phyloP scores from a whole-genome alignment of 176 grass and related monocot genomes.

The Leersia perrieri region DNA sequence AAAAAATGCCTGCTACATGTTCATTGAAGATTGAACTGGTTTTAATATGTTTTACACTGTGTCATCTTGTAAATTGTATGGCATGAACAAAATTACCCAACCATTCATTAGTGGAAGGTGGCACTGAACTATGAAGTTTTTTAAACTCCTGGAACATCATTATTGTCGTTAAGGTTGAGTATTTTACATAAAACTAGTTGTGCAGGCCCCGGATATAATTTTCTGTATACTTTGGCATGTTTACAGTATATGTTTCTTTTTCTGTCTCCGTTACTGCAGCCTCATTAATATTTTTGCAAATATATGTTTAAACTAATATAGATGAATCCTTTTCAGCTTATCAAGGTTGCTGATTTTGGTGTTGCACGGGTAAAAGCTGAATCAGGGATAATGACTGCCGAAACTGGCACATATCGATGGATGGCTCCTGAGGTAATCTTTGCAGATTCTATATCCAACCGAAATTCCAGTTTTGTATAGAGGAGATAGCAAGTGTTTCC shows the following conservation, averaged over 20 bases:
- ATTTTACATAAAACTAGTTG: too few species aligned
- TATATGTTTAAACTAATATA: not conserved
- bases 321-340: slow-evolving; percentile 14
- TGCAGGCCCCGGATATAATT: too few species aligned
- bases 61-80: not conserved
- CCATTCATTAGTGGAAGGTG: too few species aligned
- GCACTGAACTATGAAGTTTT: too few species aligned
- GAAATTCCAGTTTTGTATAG: not conserved
- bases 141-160: too few species aligned
- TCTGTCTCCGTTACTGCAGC: not conserved
- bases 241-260: not conserved
- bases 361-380: slow-evolving; percentile 78
- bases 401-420: slow-evolving; percentile 85
- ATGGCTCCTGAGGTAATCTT: slow-evolving; percentile 80
- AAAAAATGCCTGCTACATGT: not conserved
- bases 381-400: slow-evolving; percentile 74
- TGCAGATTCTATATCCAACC: not conserved
- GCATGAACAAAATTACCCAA: too few species aligned
- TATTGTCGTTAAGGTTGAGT: too few species aligned
- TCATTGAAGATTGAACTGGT: not conserved
- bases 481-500: not conserved
- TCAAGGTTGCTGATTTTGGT: slow-evolving; percentile 83
- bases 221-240: not conserved
- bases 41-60: not conserved
- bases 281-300: not conserved